Conservation (phyloP, 1,284 basidiomycete species). For the Neolentinus lepideus region DNA sequence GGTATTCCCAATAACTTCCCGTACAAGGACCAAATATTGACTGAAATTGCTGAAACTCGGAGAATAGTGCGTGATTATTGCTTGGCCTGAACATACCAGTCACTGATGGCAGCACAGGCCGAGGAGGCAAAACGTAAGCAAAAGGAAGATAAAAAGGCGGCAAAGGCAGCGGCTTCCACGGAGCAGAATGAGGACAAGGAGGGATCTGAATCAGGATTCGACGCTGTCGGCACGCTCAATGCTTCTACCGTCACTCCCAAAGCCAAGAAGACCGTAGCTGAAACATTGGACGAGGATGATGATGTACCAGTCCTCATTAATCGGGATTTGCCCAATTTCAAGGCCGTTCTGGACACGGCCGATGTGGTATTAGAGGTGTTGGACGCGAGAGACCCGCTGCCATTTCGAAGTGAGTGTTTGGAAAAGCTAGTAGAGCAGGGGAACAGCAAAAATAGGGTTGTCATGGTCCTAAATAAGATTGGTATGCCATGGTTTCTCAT, state of each 20-base stretch:
- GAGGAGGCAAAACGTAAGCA: conserved; percentile 64
- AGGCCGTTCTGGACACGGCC: conserved; percentile 72
- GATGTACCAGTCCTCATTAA: conserved; percentile 58
- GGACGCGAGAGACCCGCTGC: conserved; percentile 79
- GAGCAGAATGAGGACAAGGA: conserved; percentile 24
- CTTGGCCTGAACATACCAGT: background rate
- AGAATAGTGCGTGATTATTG: conserved; percentile 45
- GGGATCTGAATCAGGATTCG: conserved; percentile 27
- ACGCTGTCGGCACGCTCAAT: conserved; percentile 35
- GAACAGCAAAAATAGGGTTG: conserved; percentile 38
- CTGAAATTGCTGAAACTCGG: conserved; percentile 81
- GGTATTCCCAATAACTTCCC: conserved; percentile 98
- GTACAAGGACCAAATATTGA: conserved; percentile 94
- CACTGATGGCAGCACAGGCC: conserved; percentile 29
- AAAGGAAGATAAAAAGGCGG: conserved; percentile 54
- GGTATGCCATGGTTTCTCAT: conserved; percentile 41
- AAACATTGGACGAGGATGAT: conserved; percentile 33
- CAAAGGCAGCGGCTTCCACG: conserved; percentile 19
- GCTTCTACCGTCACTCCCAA: conserved; percentile 27
- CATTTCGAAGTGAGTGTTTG: conserved; percentile 58
- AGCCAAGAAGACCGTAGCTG: conserved; percentile 15
- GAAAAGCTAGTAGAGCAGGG: conserved; percentile 49
- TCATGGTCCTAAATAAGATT: conserved; percentile 82
- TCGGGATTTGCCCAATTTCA: conserved; percentile 58
- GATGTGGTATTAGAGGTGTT: conserved; percentile 84